Evolutionary conservation across 2,329 filamentous ascomycete species (phyloP), one percentile per base, ranked within the genome.

Genomic region (Colletotrichum lupini): DNA sequence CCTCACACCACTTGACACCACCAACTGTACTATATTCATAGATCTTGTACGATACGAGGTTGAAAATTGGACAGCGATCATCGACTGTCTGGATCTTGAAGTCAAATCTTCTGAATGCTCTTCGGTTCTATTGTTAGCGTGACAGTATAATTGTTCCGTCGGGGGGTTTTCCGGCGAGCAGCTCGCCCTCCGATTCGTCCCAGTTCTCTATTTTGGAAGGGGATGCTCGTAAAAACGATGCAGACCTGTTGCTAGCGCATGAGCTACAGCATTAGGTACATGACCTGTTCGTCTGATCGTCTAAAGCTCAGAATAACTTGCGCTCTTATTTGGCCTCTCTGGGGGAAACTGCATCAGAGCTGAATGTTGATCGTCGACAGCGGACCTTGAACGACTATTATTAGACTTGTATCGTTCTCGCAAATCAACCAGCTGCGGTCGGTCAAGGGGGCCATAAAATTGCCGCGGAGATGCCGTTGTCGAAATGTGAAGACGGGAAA

Each of bases 21-120:
- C 49, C 72, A 72, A 74, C 57, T 74, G 72, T 72, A 74, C 68
- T 68, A 72, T 74, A 72, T 26, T 62, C 53, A 58, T 72, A 72
- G 68, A 72, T 74, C 52, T 56, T 74, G 72, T 74, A 74, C 61
- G 72, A 72, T 74, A 74, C 68, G 63, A 74, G 57, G 58, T 67
- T 58, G 37, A 68, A 72, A 59, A 60, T 46, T 30, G 68, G 53
- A 74, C 58, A 58, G 37, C 52, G 32, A 64, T 56, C 30, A 72
- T 72, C 26, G 69, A 66, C 56, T 30, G 35, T 37, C 46, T 49
- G n/a, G 22, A 24, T 26, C 35, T 61, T 22, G 9, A 46, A 22
- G 42, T 14, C 32, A 16, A n/a, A 52, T 14, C n/a, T 22, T 26
- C 8, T 59, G 30, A 24, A 55, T 9, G 22, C 42, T 19, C 28